Conservation (phyloP, 2,329 filamentous ascomycete genomes). For the Phyllosticta ampelicida region DNA sequence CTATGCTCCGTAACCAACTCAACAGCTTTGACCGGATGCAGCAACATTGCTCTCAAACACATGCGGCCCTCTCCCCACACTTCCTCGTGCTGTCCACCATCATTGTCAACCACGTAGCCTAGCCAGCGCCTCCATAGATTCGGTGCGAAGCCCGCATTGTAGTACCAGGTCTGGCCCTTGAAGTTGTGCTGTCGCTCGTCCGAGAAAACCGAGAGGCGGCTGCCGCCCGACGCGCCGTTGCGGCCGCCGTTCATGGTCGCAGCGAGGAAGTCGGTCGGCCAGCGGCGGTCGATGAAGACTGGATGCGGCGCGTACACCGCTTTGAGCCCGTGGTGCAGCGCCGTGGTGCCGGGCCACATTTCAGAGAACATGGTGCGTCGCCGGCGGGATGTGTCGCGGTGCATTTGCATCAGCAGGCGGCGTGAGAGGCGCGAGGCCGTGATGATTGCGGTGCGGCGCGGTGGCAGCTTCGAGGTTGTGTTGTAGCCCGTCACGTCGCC, state of each 20-base stretch:
- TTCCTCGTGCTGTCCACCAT: constrained; percentile 37
- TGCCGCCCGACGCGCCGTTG: constrained; percentile 40
- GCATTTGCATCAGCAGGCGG: constrained; percentile 59
- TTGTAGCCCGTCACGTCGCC: constrained; percentile 62
- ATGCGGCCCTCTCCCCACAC: constrained; percentile 36
- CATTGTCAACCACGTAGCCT: constrained; percentile 42
- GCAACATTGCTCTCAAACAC: constrained; percentile 37
- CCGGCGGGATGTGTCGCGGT: constrained; percentile 58
- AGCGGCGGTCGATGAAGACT: constrained; percentile 46
- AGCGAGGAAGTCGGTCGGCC: constrained; percentile 44
- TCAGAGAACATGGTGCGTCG: constrained; percentile 67
- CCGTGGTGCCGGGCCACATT: constrained; percentile 64
- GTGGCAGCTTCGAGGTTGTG: constrained; percentile 42
- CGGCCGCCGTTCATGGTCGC: constrained; percentile 46
- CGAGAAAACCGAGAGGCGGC: constrained; percentile 37
- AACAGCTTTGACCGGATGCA: constrained; percentile 42
- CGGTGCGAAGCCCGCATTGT: constrained; percentile 40
- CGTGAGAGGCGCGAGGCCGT: constrained; percentile 59
- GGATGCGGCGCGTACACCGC: constrained; percentile 56
- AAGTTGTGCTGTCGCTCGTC: constrained; percentile 46
- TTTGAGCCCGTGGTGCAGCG: constrained; percentile 67
- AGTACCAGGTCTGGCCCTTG: constrained; percentile 43
- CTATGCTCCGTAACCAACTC: constrained; percentile 36
- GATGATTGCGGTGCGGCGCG: constrained; percentile 60
- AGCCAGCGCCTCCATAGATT: constrained; percentile 48